Percentiles rank a stretch among this genome's conserved stretches.
phyloP scores from a whole-genome alignment of 805 yeast species.

The Schizosaccharomyces japonicus region DNA sequence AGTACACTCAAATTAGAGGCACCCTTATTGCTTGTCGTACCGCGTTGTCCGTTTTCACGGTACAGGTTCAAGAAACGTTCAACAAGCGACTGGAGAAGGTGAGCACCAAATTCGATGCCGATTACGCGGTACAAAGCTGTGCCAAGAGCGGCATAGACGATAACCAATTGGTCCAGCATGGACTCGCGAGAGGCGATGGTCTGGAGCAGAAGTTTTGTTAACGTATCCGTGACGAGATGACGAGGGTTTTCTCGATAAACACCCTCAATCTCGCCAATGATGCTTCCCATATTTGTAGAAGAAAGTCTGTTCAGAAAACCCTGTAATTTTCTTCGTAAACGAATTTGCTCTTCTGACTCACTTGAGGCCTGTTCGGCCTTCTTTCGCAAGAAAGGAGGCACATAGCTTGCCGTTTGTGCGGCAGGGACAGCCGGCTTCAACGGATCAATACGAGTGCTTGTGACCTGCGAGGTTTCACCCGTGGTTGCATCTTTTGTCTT shows the following conservation, averaged over 20 bases:
- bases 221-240: constrained; percentile 48
- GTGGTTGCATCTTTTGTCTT: constrained; percentile 14
- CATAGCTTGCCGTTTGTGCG: constrained; percentile 30
- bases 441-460: constrained; percentile 27
- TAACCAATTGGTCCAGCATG: constrained; percentile 52
- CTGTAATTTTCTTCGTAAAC: constrained; percentile 40
- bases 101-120: constrained; percentile 85
- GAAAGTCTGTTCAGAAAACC: constrained; percentile 75
- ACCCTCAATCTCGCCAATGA: constrained; percentile 42
- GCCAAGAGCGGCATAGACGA: constrained; percentile 53
- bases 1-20: constrained; percentile 48
- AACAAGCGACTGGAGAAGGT: constrained; percentile 54
- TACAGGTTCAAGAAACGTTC: constrained; percentile 30
- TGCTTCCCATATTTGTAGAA: constrained; percentile 54
- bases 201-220: constrained; percentile 39
- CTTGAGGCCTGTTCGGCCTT: constrained; percentile 18
- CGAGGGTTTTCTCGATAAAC: constrained; percentile 48
- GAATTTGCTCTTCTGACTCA: constrained; percentile 24
- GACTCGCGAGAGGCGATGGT: constrained; percentile 41
- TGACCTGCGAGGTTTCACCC: too few relatives aligned
- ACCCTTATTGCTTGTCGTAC: constrained; percentile 17
- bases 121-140: constrained; percentile 49
- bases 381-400: constrained; percentile 72
- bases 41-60: constrained; percentile 7
- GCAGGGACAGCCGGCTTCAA: not conserved